Evolutionary conservation across 2,329 filamentous ascomycete genomes (phyloP).

Genomic region (Paradendryphiella salina): DNA sequence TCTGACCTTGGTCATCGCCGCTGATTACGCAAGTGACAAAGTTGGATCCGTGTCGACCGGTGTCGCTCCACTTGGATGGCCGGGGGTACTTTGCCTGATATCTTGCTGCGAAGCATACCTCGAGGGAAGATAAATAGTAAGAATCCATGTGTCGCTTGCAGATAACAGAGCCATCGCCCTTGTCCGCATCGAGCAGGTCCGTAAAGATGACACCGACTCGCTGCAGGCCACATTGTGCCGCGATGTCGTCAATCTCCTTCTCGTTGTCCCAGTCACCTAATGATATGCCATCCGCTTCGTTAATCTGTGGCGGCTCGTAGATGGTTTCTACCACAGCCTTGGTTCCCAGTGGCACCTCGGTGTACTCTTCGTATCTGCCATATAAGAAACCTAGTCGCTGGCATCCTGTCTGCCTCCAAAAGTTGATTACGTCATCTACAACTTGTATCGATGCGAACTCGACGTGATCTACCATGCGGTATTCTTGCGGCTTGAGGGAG

Average conservation of each 20-base stretch:
- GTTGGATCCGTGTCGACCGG: conserved; percentile 88
- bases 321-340: conserved; percentile 97
- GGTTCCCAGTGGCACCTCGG: conserved; percentile 87
- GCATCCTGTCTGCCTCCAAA: conserved; percentile 82
- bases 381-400: conserved; percentile 91
- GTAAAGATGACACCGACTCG: conserved; percentile 94
- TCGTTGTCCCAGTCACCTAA: conserved; percentile 84
- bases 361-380: conserved; percentile 86
- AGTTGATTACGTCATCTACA: conserved; percentile 86
- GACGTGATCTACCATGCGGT: conserved; percentile 97
- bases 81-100: conserved; percentile 88
- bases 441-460: conserved; percentile 86
- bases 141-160: conserved; percentile 97
- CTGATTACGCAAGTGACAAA: conserved; percentile 96
- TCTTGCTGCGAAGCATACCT: conserved; percentile 85
- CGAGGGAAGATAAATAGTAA: conserved; percentile 89
- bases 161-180: conserved; percentile 79
- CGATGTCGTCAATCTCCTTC: conserved; percentile 77
- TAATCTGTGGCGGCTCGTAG: conserved; percentile 90
- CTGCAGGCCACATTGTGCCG: conserved; percentile 80
- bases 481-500: conserved; percentile 88
- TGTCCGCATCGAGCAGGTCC: conserved; percentile 80
- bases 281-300: conserved; percentile 86
- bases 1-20: conserved; percentile 87
- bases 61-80: conserved; percentile 94